A percentile compares a stretch with the other conserved stretches of the same genome.
phyloP scores from a whole-genome alignment of 2,329 filamentous ascomycete species.

The Aspergillus eucalypticola region DNA sequence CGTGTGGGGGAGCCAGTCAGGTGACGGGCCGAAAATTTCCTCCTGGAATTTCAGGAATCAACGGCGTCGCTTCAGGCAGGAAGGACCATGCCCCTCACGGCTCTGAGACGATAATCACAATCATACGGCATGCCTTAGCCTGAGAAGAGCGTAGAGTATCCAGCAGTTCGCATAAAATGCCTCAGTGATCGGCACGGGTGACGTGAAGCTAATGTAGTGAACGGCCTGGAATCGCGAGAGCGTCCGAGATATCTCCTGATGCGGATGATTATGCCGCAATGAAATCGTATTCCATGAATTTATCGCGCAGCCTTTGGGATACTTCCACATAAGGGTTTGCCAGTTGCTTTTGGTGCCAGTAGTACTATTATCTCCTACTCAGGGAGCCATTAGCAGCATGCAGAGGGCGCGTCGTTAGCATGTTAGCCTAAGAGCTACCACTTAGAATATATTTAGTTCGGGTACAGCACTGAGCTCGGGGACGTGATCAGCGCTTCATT shows the following conservation, averaged over 20 bases:
- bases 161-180: background rate
- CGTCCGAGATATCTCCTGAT: background rate
- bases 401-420: background rate
- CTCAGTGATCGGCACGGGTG: background rate
- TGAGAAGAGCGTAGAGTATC: background rate
- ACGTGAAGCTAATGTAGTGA: background rate
- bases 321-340: too few species aligned
- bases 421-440: background rate
- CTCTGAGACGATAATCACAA: background rate
- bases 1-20: conserved; percentile 27
- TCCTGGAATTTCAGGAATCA: conserved; percentile 8
- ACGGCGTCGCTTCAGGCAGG: conserved; percentile 4
- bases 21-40: conserved; percentile 31
- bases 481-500: too few species aligned
- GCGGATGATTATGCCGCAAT: background rate
- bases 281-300: background rate
- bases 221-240: background rate
- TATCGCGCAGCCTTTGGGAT: background rate
- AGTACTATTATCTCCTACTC: background rate
- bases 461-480: too few species aligned
- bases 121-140: background rate
- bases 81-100: background rate
- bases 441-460: background rate
- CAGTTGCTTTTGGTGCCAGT: too few species aligned
- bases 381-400: background rate